Percentiles rank a stretch among this genome's conserved stretches.
These are phyloP conservation scores for Russula compacta DNA, from an alignment of 768 basidiomycete species.

Conservation along the genomic window DNA sequence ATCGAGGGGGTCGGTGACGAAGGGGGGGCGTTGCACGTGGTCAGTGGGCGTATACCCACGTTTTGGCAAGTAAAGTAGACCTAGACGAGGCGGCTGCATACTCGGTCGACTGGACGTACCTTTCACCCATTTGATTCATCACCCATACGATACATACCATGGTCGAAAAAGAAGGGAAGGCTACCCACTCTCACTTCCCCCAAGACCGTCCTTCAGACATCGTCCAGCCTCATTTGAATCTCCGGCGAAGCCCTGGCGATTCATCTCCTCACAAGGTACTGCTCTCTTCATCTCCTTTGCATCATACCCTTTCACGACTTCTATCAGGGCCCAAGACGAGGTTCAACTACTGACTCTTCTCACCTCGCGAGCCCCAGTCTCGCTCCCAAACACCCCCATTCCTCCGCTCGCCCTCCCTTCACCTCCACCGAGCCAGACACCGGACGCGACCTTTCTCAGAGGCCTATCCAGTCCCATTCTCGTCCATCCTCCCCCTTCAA, in stretches of 20 bases:
- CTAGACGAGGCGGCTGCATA: background rate
- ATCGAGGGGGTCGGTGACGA: slow-evolving; percentile 3
- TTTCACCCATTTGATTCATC: slow-evolving; percentile 3
- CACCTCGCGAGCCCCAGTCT: slow-evolving; percentile 43
- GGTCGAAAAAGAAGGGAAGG: slow-evolving; percentile 19
- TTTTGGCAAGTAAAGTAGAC: background rate
- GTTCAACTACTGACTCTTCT: slow-evolving; percentile 75
- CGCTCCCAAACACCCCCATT: slow-evolving; percentile 19
- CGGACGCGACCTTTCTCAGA: slow-evolving; percentile 28
- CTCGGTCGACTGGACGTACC: background rate
- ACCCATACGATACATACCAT: slow-evolving; percentile 14
- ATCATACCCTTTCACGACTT: slow-evolving; percentile 62
- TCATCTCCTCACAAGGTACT: slow-evolving; percentile 24
- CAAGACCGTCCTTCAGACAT: slow-evolving; percentile 15
- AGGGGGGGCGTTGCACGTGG: slow-evolving; percentile 6
- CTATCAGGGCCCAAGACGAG: slow-evolving; percentile 72
- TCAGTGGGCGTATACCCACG: slow-evolving; percentile 9
- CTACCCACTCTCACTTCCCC: slow-evolving; percentile 15
- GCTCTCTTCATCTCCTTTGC: slow-evolving; percentile 30
- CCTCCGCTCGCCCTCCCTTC: slow-evolving; percentile 20
- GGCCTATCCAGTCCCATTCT: slow-evolving; percentile 31
- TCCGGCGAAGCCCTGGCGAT: slow-evolving; percentile 18
- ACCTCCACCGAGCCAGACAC: slow-evolving; percentile 15
- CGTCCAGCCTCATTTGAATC: slow-evolving; percentile 18
- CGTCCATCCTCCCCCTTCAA: slow-evolving; percentile 61